These are phyloP conservation scores for Plasmopara viticola DNA, from an alignment of 352 stramenopile genomes.

Conservation along the genomic window DNA sequence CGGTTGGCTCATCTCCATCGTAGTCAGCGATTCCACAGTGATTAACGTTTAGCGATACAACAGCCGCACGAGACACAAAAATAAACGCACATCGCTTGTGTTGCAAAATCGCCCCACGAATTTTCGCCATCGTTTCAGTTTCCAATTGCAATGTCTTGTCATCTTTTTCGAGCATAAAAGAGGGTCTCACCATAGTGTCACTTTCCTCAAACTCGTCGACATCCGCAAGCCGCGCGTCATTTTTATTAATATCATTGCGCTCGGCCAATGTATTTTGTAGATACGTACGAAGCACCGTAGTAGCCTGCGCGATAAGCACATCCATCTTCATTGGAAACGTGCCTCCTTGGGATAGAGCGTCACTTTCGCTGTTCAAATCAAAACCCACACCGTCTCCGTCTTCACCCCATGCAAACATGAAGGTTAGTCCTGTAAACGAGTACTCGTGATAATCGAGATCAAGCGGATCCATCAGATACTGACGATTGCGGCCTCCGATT, in stretches of 20 bases:
- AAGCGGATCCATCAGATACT: slow-evolving; percentile 83
- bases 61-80: slow-evolving; percentile 51
- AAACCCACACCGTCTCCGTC: slow-evolving; percentile 19
- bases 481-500: slow-evolving; percentile 90
- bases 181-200: slow-evolving; percentile 22
- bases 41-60: slow-evolving; percentile 52
- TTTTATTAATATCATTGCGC: slow-evolving; percentile 46
- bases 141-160: slow-evolving; percentile 79
- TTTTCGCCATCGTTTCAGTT: slow-evolving; percentile 51
- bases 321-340: slow-evolving; percentile 59
- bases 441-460: slow-evolving; percentile 51
- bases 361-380: slow-evolving; percentile 13
- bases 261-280: slow-evolving; percentile 45
- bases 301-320: slow-evolving; percentile 36
- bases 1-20: slow-evolving; percentile 10
- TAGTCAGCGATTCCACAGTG: slow-evolving; percentile 18
- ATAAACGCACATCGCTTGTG: slow-evolving; percentile 74
- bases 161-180: slow-evolving; percentile 78
- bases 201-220: slow-evolving; percentile 65
- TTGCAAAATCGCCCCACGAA: slow-evolving; percentile 56
- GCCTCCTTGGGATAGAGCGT: neutral
- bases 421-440: slow-evolving; percentile 41
- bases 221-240: slow-evolving; percentile 53
- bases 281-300: slow-evolving; percentile 52
- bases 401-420: slow-evolving; percentile 44